Evolutionary conservation across 768 basidiomycete genomes (phyloP).

Genomic region (Crepidotus variabilis): DNA sequence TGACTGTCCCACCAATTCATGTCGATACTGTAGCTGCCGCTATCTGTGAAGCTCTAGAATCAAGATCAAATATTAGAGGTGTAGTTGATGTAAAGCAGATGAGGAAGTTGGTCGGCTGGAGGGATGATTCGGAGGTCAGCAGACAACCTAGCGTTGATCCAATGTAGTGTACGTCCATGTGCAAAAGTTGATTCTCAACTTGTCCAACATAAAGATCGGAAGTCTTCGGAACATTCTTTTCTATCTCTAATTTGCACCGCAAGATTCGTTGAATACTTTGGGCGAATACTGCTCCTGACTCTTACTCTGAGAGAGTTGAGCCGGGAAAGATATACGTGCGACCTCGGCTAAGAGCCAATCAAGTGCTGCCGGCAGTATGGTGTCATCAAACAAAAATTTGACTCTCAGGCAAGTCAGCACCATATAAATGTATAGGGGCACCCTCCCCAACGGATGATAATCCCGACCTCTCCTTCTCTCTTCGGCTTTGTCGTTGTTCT

Average conservation of each 20-base stretch:
- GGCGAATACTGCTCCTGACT: too few species aligned
- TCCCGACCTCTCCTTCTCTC: neutral
- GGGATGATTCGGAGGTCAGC: constrained; percentile 11
- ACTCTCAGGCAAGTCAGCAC: neutral
- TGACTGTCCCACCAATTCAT: constrained; percentile 88
- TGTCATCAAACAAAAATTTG: neutral
- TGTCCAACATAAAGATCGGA: neutral
- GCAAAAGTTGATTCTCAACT: neutral
- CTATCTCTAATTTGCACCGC: too few species aligned
- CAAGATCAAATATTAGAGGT: constrained; percentile 48
- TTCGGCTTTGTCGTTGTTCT: neutral
- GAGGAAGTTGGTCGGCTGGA: constrained; percentile 74
- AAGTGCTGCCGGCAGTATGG: neutral
- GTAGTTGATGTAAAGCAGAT: constrained; percentile 70
- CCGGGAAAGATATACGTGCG: too few species aligned
- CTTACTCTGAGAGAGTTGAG: too few species aligned
- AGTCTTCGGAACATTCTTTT: too few species aligned
- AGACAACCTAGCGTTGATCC: constrained; percentile 1
- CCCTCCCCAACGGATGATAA: neutral
- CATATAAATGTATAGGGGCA: neutral
- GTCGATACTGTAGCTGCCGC: constrained; percentile 94
- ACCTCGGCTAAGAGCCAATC: neutral
- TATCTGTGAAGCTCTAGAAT: constrained; percentile 60
- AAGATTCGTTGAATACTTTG: too few species aligned
- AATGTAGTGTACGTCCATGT: neutral